These are phyloP conservation scores for Ilex aquifolium DNA, from an alignment of 257 asterid genomes.

Conservation along the genomic window DNA sequence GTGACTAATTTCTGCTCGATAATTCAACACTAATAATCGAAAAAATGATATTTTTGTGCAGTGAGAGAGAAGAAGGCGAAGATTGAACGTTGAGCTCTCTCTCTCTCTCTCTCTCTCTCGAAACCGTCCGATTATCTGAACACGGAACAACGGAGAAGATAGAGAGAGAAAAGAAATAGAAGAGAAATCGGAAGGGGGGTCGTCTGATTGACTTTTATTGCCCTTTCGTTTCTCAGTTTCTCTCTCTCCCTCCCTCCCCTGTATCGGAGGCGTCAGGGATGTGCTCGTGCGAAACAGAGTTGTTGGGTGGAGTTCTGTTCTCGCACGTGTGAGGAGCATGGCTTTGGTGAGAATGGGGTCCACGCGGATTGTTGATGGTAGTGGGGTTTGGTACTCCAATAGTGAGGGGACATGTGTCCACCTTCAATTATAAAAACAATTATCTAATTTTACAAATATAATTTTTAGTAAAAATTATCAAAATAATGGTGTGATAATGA, in stretches of 20 bases:
- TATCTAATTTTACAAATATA: too few species aligned
- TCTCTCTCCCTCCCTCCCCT: background rate
- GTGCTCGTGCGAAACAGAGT: too few species aligned
- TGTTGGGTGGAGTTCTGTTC: too few species aligned
- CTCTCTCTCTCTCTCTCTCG: conserved; percentile 27
- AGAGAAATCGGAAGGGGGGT: conserved; percentile 23
- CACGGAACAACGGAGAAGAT: conserved; percentile 15
- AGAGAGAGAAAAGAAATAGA: conserved; percentile 1
- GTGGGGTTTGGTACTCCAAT: too few species aligned
- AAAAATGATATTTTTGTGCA: conserved; percentile 14
- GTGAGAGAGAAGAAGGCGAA: conserved; percentile 20
- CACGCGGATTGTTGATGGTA: too few species aligned
- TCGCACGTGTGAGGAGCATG: too few species aligned
- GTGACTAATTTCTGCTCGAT: conserved; percentile 11
- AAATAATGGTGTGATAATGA: too few species aligned
- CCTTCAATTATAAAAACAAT: too few species aligned
- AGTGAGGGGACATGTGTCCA: too few species aligned
- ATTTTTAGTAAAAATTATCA: too few species aligned
- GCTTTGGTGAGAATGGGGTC: too few species aligned
- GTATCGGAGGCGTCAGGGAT: too few species aligned
- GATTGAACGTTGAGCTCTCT: conserved; percentile 15
- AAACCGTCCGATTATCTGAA: conserved; percentile 27
- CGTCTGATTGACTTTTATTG: conserved; percentile 18
- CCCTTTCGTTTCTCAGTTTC: background rate
- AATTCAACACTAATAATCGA: background rate